Base-by-base conservation (phyloP, 2,329 filamentous ascomycete genomes). In the Hypoxylon sp. region DNA sequence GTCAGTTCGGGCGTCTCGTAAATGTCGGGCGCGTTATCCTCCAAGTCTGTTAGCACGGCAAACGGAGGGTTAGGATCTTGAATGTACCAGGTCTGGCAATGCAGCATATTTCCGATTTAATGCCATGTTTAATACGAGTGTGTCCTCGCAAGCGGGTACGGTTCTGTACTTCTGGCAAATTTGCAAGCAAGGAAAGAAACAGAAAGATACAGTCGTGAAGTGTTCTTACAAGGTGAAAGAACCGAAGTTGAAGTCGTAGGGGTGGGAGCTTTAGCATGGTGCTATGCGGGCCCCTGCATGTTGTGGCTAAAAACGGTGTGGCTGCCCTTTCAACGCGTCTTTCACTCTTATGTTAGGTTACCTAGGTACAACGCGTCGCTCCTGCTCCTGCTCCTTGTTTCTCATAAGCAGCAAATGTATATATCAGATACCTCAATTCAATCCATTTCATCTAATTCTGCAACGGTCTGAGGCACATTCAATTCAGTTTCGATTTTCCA, bases 1-100 rank as follows among this genome's bases (percentile, higher is more conserved):
- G 91, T 94, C 69, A 97, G 82, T 58, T 97, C 94, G 69, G 94
- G 94, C 15, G 95, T 98, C 79, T 98, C 94, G 82, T 97, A 98
- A 73, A 97, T 92, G 75, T 98, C 95, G 69, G 94, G 94, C 26
- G 94, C 93, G 56, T 90, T 91, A 79, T 97, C 94, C 91, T 96
- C 70, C 28, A 22, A 20, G 47, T 55, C 24, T 68, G 39, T 75
- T 66, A 75, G 71, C 24, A 65, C 10, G 26, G 41, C n/a, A 56
- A 62, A 67, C 63, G 61, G 59, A 68, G 63, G 26, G 19, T 61
- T 2, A 22, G 41, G 17, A 52, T 28, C 41, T 63, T 54, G 22
- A 34, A 53, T 65, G 67, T 81, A 94, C 92, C 77, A 95, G 80
- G 76, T 94, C 92, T 59, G 91, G 92, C 68, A 95, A 81, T 59